phyloP scores from a whole-genome alignment of 2,329 filamentous ascomycete genomes.

The Fusarium sp. region DNA sequence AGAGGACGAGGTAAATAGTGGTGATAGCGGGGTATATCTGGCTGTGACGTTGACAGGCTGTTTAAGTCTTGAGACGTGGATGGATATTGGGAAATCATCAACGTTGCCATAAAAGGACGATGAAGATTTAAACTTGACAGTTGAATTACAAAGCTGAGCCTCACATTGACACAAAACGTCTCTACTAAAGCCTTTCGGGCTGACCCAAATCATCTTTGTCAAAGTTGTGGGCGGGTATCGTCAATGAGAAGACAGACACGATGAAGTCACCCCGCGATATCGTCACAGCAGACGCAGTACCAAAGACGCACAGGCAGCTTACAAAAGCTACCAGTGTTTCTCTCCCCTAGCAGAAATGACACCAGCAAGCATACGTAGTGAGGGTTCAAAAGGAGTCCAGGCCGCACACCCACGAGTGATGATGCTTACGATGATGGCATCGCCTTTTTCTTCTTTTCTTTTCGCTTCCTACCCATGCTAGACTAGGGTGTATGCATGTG shows the following conservation, averaged over 20 bases:
- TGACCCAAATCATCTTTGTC: slow-evolving; percentile 1
- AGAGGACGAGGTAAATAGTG: slow-evolving; percentile 21
- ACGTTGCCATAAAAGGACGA: background rate
- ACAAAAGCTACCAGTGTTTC: slow-evolving; percentile 22
- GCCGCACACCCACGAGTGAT: slow-evolving; percentile 29
- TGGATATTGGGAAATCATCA: no score
- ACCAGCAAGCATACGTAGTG: slow-evolving; percentile 3
- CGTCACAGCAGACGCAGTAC: slow-evolving; percentile 22
- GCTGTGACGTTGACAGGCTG: slow-evolving; percentile 26
- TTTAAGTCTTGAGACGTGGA: background rate
- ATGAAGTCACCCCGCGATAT: slow-evolving; percentile 38
- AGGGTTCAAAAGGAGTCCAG: slow-evolving; percentile 19
- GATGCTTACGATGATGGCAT: slow-evolving; percentile 39
- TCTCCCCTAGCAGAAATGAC: slow-evolving; percentile 7
- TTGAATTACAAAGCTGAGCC: slow-evolving; percentile 10
- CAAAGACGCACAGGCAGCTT: background rate
- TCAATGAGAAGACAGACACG: slow-evolving; percentile 11
- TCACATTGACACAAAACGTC: slow-evolving; percentile 6
- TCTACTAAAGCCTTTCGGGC: background rate
- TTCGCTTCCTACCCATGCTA: slow-evolving; percentile 22
- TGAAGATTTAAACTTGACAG: background rate
- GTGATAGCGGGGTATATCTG: slow-evolving; percentile 35
- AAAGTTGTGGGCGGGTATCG: slow-evolving; percentile 15
- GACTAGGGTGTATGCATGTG: slow-evolving; percentile 23
- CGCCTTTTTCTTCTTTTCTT: slow-evolving; percentile 6